Percentiles rank a stretch among this genome's conserved stretches.
These are phyloP conservation scores for Xylariales sp. DNA, from an alignment of 2,329 filamentous ascomycete species.

Conservation along the genomic window DNA sequence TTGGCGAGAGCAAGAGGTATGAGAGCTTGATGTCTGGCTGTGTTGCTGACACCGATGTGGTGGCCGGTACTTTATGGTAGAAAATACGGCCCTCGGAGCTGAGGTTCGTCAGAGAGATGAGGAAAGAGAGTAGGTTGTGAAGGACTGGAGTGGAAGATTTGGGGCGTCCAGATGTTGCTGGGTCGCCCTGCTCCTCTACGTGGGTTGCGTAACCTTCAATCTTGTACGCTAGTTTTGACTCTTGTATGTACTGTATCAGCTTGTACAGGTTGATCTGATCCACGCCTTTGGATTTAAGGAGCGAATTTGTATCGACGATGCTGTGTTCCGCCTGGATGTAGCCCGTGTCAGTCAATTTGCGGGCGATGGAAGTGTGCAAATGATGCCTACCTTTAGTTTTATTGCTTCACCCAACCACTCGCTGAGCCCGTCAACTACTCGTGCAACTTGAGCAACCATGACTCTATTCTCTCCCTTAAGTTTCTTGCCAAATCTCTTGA, in stretches of 20 bases:
- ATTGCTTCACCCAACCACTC: constrained; percentile 59
- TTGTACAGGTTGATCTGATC: constrained; percentile 96
- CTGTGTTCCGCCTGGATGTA: constrained; percentile 57
- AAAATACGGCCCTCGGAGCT: constrained; percentile 67
- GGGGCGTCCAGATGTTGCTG: constrained; percentile 15
- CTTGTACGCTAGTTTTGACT: constrained; percentile 90
- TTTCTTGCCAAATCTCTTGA: constrained; percentile 81
- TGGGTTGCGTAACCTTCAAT: constrained; percentile 82
- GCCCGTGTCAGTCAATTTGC: too few species aligned
- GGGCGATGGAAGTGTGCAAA: too few species aligned
- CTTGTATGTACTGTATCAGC: constrained; percentile 79
- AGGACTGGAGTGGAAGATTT: constrained; percentile 47
- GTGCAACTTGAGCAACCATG: constrained; percentile 82
- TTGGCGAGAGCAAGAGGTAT: constrained; percentile 87
- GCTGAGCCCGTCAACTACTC: constrained; percentile 75
- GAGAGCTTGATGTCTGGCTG: constrained; percentile 57
- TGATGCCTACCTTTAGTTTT: constrained; percentile 37
- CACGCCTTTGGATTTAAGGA: constrained; percentile 79
- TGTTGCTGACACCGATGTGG: constrained; percentile 16
- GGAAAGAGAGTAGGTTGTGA: constrained; percentile 56
- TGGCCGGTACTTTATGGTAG: constrained; percentile 41
- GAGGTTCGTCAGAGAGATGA: constrained; percentile 81
- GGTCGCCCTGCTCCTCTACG: constrained; percentile 42
- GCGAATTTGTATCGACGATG: constrained; percentile 62
- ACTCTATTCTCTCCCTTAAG: constrained; percentile 88